A percentile compares a stretch with the other conserved stretches of the same genome.
phyloP scores from a whole-genome alignment of 2,329 filamentous ascomycete genomes.

The Arthrobotrys megalospora region DNA sequence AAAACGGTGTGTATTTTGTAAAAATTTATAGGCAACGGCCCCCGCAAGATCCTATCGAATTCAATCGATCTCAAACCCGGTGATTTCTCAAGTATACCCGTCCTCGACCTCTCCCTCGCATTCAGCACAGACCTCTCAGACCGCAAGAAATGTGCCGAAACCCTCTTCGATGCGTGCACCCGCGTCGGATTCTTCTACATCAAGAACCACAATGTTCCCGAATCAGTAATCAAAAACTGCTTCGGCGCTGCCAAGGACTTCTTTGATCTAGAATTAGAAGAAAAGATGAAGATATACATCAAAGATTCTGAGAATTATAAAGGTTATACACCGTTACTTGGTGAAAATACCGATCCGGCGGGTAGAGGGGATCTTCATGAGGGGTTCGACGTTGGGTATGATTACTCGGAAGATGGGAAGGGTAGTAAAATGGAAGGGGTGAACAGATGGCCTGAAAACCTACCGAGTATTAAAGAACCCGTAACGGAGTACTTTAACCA shows the following conservation, averaged over 20 bases:
- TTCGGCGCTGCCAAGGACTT: slow-evolving; percentile 55
- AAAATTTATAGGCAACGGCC: slow-evolving; percentile 53
- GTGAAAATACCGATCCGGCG: slow-evolving; percentile 60
- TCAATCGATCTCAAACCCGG: slow-evolving; percentile 50
- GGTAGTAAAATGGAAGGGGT: slow-evolving; percentile 58
- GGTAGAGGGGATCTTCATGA: slow-evolving; percentile 63
- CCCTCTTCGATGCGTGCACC: slow-evolving; percentile 70
- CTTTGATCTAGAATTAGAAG: slow-evolving; percentile 62
- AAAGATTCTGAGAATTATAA: slow-evolving; percentile 62
- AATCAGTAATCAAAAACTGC: slow-evolving; percentile 15
- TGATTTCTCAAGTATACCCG: slow-evolving; percentile 70
- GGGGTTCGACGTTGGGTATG: slow-evolving; percentile 63
- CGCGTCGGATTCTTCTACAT: slow-evolving; percentile 74
- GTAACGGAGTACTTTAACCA: slow-evolving; percentile 60
- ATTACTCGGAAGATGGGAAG: slow-evolving; percentile 56
- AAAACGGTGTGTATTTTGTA: not conserved
- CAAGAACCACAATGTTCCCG: slow-evolving; percentile 65
- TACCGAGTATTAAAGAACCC: slow-evolving; percentile 60
- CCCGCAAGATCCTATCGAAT: slow-evolving; percentile 57
- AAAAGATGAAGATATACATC: slow-evolving; percentile 64
- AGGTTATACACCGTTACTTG: slow-evolving; percentile 63
- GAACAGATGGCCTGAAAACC: slow-evolving; percentile 61
- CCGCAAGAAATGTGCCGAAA: slow-evolving; percentile 68
- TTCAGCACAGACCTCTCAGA: slow-evolving; percentile 67
- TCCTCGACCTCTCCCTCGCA: slow-evolving; percentile 71